These are phyloP conservation scores for Metschnikowia drakensbergensis DNA, from an alignment of 805 yeast species.

Conservation along the genomic window DNA sequence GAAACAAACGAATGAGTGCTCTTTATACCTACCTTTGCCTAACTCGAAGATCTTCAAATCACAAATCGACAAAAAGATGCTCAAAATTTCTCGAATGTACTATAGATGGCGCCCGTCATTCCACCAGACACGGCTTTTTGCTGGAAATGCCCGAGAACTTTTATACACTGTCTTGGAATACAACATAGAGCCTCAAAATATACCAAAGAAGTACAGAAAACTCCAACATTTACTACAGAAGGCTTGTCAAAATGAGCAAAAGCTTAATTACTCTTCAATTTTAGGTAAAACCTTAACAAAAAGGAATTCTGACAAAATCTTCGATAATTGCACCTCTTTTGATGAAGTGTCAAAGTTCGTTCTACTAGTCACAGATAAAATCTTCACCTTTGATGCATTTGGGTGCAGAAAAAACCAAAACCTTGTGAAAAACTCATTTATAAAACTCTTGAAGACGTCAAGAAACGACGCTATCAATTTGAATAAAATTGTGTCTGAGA, in stretches of 20 bases:
- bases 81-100: neutral
- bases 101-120: conserved; percentile 2
- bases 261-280: conserved; percentile 2
- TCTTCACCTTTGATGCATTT: conserved; percentile 50
- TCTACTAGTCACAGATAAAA: conserved; percentile 38
- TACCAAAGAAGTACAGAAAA: conserved; percentile 9
- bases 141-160: neutral
- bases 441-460: conserved; percentile 4
- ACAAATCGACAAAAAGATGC: neutral
- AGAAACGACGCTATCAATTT: conserved; percentile 34
- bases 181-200: neutral
- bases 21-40: neutral
- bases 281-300: conserved; percentile 27
- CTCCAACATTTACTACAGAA: conserved; percentile 17
- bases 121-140: neutral
- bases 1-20: neutral
- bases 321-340: conserved; percentile 29
- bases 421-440: conserved; percentile 3
- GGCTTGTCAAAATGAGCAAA: conserved; percentile 27
- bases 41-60: neutral
- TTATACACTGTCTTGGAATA: neutral
- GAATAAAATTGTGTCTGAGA: conserved; percentile 26
- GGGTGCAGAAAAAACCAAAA: conserved; percentile 47
- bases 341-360: conserved; percentile 41
- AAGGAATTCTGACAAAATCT: conserved; percentile 19